These are phyloP conservation scores for Myxozyma melibiosi DNA, from an alignment of 805 yeast genomes.

Conservation along the genomic window DNA sequence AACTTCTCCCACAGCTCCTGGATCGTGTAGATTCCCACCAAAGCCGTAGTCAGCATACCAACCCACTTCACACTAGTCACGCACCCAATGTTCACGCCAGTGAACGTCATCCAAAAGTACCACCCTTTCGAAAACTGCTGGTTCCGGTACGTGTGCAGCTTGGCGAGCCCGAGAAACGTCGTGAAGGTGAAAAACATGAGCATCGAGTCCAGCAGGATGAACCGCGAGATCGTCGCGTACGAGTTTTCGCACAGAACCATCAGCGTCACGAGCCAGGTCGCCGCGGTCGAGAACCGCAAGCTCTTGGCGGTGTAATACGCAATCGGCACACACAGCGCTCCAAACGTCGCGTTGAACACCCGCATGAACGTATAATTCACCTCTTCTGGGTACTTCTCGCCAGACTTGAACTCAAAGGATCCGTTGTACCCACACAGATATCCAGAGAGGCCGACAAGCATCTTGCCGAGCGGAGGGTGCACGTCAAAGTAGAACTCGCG, in stretches of 20 bases:
- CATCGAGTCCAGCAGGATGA: constrained; percentile 90
- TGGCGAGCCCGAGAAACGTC: constrained; percentile 71
- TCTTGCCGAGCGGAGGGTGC: constrained; percentile 95
- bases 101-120: constrained; percentile 89
- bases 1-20: constrained; percentile 84
- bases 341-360: constrained; percentile 79
- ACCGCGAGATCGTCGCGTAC: constrained; percentile 81
- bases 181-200: constrained; percentile 83
- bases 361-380: constrained; percentile 86
- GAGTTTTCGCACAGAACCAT: constrained; percentile 69
- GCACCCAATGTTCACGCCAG: constrained; percentile 87
- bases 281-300: constrained; percentile 68
- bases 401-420: constrained; percentile 84
- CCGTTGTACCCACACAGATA: constrained; percentile 87
- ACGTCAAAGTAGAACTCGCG: constrained; percentile 95
- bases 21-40: constrained; percentile 87
- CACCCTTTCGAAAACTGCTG: constrained; percentile 74
- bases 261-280: constrained; percentile 76
- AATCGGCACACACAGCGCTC: constrained; percentile 81
- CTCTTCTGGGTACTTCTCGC: constrained; percentile 71
- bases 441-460: constrained; percentile 87
- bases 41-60: constrained; percentile 83
- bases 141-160: constrained; percentile 64
- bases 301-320: constrained; percentile 80
- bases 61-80: constrained; percentile 88